Evolutionary conservation across 768 basidiomycete species (phyloP), one percentile per base, ranked within the genome.

Genomic region (Tremella mesenterica): DNA sequence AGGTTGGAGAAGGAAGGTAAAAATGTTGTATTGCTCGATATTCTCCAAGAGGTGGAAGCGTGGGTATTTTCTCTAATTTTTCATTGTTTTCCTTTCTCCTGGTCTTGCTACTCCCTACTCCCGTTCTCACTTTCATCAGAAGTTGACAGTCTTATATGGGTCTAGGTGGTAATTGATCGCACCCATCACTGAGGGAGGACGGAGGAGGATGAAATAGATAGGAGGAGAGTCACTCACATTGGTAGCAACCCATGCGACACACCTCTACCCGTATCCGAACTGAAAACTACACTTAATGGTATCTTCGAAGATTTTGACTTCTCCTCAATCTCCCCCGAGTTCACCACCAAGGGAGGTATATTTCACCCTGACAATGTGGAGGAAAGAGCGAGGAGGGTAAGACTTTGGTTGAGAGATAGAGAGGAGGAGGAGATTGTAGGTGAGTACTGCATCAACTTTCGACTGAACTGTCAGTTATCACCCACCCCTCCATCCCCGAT

Each of bases 341-440:
- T 71, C 63, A 64, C 60, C 0, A 53, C 48, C 10, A 74, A 74
- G 59, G 41, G 58, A 25, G 72, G 72, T 1, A 65, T 71, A 30
- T 70, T 56, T 29, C 48, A 29, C 8, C 63, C 60, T 18, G 53
- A 48, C 8, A 50, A 54, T 4, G 65, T 28, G 0, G 18, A 48
- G 16, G 52, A 61, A 29, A 7, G 65, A 6, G 68, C 68, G 13
- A 46, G 34, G 36, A 50, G 53, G 48, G 71, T 70, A 0, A 56
- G 73, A 44, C 45, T 50, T 21, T 73, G 70, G 69, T 50, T 74
- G 34, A 50, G 68, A 18, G 54, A 58, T 12, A 29, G 68, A 36
- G 49, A 53, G n/a, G 73, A 74, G 58, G 33, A 55, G 28, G 57
- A 64, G 48, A 73, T 74, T 43, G 72, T 72, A 33, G 65, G 63